phyloP scores from a whole-genome alignment of 23 red algal genomes.

The Pyropia yezoensis region DNA sequence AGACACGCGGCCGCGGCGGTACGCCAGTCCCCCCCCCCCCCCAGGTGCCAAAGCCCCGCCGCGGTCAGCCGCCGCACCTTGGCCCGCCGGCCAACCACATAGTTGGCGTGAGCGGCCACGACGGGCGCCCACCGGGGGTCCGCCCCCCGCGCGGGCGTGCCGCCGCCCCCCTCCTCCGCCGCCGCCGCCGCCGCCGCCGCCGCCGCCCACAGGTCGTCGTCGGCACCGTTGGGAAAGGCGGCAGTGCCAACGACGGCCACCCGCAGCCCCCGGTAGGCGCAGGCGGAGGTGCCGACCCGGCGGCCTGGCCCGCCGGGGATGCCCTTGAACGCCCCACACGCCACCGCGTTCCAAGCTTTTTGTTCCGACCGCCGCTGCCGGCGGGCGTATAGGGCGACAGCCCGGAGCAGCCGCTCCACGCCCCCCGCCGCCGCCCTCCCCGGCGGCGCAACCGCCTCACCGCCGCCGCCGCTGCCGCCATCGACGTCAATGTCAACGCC shows the following conservation, averaged over 20 bases:
- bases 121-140: slow-evolving; percentile 1
- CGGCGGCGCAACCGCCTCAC: too few species aligned
- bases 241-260: slow-evolving; percentile 2
- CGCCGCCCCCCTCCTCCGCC: background rate
- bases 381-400: slow-evolving; percentile 35
- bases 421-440: too few species aligned
- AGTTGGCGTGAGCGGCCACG: slow-evolving; percentile 71
- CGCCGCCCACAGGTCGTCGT: slow-evolving; percentile 27
- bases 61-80: slow-evolving; percentile 36
- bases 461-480: too few species aligned
- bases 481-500: too few species aligned
- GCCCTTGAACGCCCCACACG: slow-evolving; percentile 73
- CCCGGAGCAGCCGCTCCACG: slow-evolving; percentile 1
- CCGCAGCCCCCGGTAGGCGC: slow-evolving; percentile 5
- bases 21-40: background rate
- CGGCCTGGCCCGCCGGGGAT: slow-evolving; percentile 32
- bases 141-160: background rate
- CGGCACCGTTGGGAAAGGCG: slow-evolving; percentile 65
- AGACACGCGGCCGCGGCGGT: too few species aligned
- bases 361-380: slow-evolving; percentile 67
- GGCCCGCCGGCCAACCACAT: slow-evolving; percentile 26
- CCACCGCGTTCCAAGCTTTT: slow-evolving; percentile 79
- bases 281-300: slow-evolving; percentile 16
- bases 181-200: background rate
- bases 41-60: slow-evolving; percentile 37